Percentiles rank a stretch among this genome's conserved stretches.
Conservation (phyloP, 192 early-diverging fungal species). For the Phlyctochytrium planicorne region DNA sequence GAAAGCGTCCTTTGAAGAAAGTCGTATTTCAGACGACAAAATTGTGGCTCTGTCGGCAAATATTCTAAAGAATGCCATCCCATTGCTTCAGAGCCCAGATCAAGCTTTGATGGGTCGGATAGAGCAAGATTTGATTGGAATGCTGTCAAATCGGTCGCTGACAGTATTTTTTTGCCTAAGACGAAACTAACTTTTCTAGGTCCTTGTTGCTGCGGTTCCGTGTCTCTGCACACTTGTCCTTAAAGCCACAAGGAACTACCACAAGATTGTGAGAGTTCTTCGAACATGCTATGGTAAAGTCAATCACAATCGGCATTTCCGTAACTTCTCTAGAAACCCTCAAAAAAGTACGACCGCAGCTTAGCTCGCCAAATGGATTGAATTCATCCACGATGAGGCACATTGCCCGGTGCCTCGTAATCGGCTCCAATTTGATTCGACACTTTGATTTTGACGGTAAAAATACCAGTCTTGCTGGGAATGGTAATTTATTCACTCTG, state of each 20-base stretch:
- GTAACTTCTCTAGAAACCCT: slow-evolving; percentile 21
- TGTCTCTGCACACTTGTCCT: slow-evolving; percentile 72
- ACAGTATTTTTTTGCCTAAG: slow-evolving; percentile 16
- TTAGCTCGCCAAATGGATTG: neutral
- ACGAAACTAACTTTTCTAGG: too few relatives aligned
- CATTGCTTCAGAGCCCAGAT: slow-evolving; percentile 48
- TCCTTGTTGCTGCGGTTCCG: slow-evolving; percentile 65
- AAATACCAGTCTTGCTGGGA: slow-evolving; percentile 14
- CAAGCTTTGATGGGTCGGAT: slow-evolving; percentile 52
- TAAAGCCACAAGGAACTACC: slow-evolving; percentile 35
- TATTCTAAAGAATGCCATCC: slow-evolving; percentile 58
- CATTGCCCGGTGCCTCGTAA: slow-evolving; percentile 64
- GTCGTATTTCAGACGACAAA: slow-evolving; percentile 30
- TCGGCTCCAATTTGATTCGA: slow-evolving; percentile 69
- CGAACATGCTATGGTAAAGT: slow-evolving; percentile 26
- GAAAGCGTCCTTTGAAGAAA: slow-evolving; percentile 39
- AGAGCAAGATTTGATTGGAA: slow-evolving; percentile 58
- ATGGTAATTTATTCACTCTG: neutral
- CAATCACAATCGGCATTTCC: too few relatives aligned
- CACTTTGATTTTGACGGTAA: slow-evolving; percentile 76
- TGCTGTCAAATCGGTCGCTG: slow-evolving; percentile 59
- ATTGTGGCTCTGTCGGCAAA: slow-evolving; percentile 14
- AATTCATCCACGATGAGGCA: slow-evolving; percentile 1
- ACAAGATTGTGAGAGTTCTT: slow-evolving; percentile 33
- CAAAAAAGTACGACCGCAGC: slow-evolving; percentile 9